Evolutionary conservation across 2,329 filamentous ascomycete genomes (phyloP).

Genomic region (Cladosporium sp.): DNA sequence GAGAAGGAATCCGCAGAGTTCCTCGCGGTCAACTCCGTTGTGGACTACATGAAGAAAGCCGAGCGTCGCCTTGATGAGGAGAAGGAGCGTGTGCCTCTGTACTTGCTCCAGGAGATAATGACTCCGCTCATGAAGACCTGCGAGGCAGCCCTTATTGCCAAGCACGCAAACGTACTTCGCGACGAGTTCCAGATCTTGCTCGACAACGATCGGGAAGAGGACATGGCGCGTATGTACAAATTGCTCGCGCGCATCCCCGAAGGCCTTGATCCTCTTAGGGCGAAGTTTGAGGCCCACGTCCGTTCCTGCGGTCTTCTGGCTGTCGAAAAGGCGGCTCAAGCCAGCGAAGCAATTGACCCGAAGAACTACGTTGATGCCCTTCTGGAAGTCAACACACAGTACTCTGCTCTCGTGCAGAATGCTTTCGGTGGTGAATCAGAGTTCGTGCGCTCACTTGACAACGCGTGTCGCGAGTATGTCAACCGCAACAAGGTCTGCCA

Average conservation of each 20-base stretch:
- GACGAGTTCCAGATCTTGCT: slow-evolving; percentile 94
- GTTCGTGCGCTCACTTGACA: slow-evolving; percentile 92
- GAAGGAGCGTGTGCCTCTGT: slow-evolving; percentile 86
- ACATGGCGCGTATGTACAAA: slow-evolving; percentile 94
- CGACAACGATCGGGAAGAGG: slow-evolving; percentile 89
- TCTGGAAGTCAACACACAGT: slow-evolving; percentile 88
- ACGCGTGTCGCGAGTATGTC: slow-evolving; percentile 95
- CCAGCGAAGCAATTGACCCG: slow-evolving; percentile 85
- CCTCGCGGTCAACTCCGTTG: slow-evolving; percentile 90
- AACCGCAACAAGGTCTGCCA: slow-evolving; percentile 97
- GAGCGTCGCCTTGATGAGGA: slow-evolving; percentile 84
- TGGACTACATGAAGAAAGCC: slow-evolving; percentile 99
- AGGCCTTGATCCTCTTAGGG: slow-evolving; percentile 79
- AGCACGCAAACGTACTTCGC: slow-evolving; percentile 76
- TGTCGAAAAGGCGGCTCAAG: slow-evolving; percentile 82
- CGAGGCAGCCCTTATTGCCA: slow-evolving; percentile 80
- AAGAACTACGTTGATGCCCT: slow-evolving; percentile 95
- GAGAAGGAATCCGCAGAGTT: slow-evolving; percentile 89
- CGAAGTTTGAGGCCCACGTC: slow-evolving; percentile 86
- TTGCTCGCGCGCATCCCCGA: slow-evolving; percentile 83
- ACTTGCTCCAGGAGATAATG: slow-evolving; percentile 85
- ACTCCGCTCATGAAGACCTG: slow-evolving; percentile 77
- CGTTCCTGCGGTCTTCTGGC: slow-evolving; percentile 81
- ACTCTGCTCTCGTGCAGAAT: slow-evolving; percentile 81
- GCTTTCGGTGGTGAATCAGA: slow-evolving; percentile 95